A percentile compares a stretch with the other conserved stretches of the same genome.
These are phyloP conservation scores for Mortierella sp. DNA, from an alignment of 371 early-diverging fungal species.

Conservation along the genomic window DNA sequence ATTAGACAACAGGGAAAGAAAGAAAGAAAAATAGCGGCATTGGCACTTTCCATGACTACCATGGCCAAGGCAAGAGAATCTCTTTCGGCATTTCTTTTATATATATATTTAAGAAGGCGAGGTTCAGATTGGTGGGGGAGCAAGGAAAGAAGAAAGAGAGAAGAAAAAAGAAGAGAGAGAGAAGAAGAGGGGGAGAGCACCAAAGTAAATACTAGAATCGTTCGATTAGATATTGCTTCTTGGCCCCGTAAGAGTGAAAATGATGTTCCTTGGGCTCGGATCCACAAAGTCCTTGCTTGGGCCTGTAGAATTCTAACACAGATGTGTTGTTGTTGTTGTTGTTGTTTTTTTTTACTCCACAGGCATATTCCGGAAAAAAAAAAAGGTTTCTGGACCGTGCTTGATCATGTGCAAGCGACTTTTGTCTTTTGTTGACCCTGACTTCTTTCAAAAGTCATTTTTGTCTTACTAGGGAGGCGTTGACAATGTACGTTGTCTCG, in stretches of 20 bases:
- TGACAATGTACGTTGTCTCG: neutral
- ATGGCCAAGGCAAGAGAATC: slow-evolving; percentile 15
- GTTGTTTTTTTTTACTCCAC: slow-evolving; percentile 42
- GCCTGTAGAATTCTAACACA: too few species aligned
- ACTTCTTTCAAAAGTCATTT: neutral
- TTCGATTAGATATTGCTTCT: neutral
- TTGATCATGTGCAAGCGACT: too few species aligned
- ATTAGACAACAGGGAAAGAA: too few species aligned
- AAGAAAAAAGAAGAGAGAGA: neutral
- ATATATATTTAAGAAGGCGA: neutral
- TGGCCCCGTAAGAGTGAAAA: neutral
- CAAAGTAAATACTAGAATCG: neutral
- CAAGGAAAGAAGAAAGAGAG: neutral
- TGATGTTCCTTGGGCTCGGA: neutral
- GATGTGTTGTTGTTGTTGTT: neutral
- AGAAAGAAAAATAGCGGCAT: too few species aligned
- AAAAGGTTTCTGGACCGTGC: neutral
- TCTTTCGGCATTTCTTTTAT: too few species aligned
- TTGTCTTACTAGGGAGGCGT: neutral
- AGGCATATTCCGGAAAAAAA: neutral
- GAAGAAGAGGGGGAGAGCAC: neutral
- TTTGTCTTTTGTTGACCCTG: neutral
- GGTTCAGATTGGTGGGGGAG: neutral
- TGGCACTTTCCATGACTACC: too few species aligned
- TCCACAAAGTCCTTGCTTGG: neutral